A percentile compares a stretch with the other conserved stretches of the same genome.
Evolutionary conservation across 2,329 filamentous ascomycete genomes (phyloP).

Genomic region (Sporothrix protearum): DNA sequence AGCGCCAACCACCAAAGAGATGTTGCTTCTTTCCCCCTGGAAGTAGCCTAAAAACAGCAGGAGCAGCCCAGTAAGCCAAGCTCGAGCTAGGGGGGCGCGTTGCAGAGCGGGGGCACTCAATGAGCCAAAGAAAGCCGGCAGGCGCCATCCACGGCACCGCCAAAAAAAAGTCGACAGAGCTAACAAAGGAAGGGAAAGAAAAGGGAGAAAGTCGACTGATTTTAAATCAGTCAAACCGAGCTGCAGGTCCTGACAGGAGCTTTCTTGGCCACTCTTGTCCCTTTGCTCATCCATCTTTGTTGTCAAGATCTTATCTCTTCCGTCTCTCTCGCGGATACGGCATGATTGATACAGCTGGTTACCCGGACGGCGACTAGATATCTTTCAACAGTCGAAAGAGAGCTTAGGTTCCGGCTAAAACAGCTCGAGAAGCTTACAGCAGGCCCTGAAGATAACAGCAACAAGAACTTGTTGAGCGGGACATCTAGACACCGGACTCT

Average conservation of each 20-base stretch:
- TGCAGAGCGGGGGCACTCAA: neutral
- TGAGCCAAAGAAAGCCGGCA: neutral
- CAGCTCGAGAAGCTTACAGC: neutral
- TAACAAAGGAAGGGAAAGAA: neutral
- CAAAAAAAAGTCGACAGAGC: slow-evolving; percentile 10
- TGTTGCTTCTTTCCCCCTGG: neutral
- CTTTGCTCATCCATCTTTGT: neutral
- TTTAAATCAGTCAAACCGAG: slow-evolving; percentile 2
- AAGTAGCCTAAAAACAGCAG: neutral
- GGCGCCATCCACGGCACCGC: neutral
- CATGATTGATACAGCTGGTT: neutral
- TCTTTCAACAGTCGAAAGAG: neutral
- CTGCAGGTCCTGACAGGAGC: neutral
- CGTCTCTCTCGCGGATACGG: neutral
- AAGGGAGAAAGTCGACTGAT: slow-evolving; percentile 1
- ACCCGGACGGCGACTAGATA: neutral
- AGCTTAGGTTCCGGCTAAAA: neutral
- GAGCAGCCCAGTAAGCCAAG: slow-evolving; percentile 3
- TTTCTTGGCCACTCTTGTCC: neutral
- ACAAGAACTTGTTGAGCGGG: neutral
- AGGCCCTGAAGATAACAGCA: no score
- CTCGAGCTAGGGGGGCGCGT: neutral
- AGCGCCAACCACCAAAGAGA: neutral
- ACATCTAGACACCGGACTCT: neutral
- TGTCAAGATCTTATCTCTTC: neutral